Evolutionary conservation across 768 basidiomycete genomes (phyloP).

Genomic region (Mrakia frigida): DNA sequence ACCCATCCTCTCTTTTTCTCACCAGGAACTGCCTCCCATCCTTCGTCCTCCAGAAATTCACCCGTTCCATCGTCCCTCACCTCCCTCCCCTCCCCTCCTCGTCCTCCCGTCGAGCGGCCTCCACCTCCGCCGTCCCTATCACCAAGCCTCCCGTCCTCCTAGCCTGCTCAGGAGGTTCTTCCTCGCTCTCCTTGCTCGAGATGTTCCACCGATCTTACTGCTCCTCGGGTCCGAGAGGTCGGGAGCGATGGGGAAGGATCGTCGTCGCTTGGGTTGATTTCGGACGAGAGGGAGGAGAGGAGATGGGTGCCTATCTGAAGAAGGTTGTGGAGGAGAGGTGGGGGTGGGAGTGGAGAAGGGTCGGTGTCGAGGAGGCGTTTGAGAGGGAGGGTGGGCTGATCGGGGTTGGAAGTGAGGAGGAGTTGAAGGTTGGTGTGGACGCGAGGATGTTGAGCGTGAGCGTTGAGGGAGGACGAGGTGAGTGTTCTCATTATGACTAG

Average conservation of each 20-base stretch:
- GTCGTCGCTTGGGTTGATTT: constrained; percentile 33
- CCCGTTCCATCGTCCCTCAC: constrained; percentile 1
- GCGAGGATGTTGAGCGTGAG: constrained; percentile 8
- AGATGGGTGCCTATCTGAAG: neutral
- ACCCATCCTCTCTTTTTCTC: neutral
- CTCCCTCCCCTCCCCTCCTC: constrained; percentile 6
- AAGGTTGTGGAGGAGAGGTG: constrained; percentile 8
- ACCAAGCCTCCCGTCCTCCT: constrained; percentile 26
- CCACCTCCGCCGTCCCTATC: neutral
- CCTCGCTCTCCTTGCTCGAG: constrained; percentile 27
- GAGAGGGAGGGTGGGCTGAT: constrained; percentile 9
- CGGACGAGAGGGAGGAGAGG: neutral
- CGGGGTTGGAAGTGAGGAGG: neutral
- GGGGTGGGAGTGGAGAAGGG: constrained; percentile 19
- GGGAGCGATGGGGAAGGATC: constrained; percentile 27
- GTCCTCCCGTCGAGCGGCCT: neutral
- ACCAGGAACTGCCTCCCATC: constrained; percentile 16
- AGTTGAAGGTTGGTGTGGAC: neutral
- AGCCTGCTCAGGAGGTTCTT: constrained; percentile 26
- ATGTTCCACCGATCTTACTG: constrained; percentile 23
- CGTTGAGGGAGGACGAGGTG: constrained; percentile 19
- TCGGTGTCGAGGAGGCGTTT: constrained; percentile 30
- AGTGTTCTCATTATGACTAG: neutral
- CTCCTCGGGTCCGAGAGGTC: neutral
- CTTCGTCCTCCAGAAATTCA: constrained; percentile 22